phyloP scores from a whole-genome alignment of 352 stramenopile genomes.

The Nothophytophthora sp. region DNA sequence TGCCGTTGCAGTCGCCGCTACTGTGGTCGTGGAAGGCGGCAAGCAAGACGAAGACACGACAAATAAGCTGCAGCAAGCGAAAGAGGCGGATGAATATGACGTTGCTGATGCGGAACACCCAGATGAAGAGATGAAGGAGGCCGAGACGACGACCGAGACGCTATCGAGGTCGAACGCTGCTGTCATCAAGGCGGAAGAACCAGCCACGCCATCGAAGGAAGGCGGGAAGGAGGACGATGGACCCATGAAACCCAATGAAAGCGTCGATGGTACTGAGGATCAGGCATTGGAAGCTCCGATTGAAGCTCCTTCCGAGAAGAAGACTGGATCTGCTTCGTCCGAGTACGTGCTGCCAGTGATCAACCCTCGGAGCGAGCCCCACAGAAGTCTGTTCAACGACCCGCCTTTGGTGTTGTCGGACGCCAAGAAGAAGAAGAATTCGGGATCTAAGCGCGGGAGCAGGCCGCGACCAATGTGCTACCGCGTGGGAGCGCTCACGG shows the following conservation, averaged over 20 bases:
- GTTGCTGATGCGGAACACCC: no score
- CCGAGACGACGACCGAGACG: not conserved
- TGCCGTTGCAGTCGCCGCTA: not conserved
- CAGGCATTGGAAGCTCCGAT: no score
- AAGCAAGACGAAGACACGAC: slow-evolving; percentile 3
- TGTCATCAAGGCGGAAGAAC: no score
- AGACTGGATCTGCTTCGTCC: no score
- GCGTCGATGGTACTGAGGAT: no score
- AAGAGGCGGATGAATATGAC: not conserved
- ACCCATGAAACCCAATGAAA: no score
- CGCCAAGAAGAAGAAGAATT: slow-evolving; percentile 65
- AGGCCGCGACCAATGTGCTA: slow-evolving; percentile 59
- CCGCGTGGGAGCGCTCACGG: slow-evolving; percentile 72
- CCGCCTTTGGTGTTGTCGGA: slow-evolving; percentile 47
- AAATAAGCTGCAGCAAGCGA: not conserved
- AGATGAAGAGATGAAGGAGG: no score
- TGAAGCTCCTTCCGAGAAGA: no score
- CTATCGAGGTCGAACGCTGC: no score
- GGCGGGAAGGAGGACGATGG: no score
- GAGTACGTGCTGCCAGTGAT: slow-evolving; percentile 47
- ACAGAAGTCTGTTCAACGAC: slow-evolving; percentile 47
- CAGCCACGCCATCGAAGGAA: no score
- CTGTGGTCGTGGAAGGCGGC: not conserved
- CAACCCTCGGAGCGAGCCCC: slow-evolving; percentile 41
- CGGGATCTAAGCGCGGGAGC: slow-evolving; percentile 36